Evolutionary conservation across 352 stramenopile genomes (phyloP).

Genomic region (Phytophthora melonis): DNA sequence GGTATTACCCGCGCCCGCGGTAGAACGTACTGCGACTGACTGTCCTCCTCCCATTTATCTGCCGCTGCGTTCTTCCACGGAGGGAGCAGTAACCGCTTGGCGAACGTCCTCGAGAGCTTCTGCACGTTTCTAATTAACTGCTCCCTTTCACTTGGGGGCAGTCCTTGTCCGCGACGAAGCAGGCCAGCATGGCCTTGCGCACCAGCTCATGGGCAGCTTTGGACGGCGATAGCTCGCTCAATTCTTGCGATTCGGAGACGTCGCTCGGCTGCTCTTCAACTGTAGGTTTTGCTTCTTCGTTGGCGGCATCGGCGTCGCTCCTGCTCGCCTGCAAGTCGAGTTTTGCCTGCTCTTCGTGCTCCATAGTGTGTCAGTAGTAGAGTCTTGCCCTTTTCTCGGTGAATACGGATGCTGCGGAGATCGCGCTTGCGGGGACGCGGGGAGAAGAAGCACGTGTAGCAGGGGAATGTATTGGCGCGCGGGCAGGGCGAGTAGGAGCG

Average conservation of each 20-base stretch:
- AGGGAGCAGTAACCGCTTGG: constrained; percentile 43
- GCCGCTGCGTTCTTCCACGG: constrained; percentile 11
- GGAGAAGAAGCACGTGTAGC: background rate
- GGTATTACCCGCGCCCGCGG: constrained; percentile 44
- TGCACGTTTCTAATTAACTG: constrained; percentile 44
- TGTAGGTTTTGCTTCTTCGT: background rate
- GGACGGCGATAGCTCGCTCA: constrained; percentile 28
- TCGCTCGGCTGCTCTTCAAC: constrained; percentile 1
- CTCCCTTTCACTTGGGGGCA: constrained; percentile 29
- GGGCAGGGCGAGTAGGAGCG: background rate
- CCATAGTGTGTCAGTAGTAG: constrained; percentile 5
- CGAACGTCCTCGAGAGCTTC: constrained; percentile 46
- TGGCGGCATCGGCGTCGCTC: background rate
- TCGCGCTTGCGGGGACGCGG: constrained; percentile 3
- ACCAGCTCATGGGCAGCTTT: constrained; percentile 45
- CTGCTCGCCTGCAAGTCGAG: background rate
- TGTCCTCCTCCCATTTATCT: constrained; percentile 20
- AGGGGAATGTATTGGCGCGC: no score
- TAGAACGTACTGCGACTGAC: constrained; percentile 46
- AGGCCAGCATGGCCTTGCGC: constrained; percentile 49
- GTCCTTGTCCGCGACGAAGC: constrained; percentile 39
- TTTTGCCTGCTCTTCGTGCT: constrained; percentile 10
- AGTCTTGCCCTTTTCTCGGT: constrained; percentile 24
- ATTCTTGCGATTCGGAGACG: background rate
- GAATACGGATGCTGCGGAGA: constrained; percentile 13